phyloP scores from a whole-genome alignment of 2,329 filamentous ascomycete species.

The Trichophaea hybrida region DNA sequence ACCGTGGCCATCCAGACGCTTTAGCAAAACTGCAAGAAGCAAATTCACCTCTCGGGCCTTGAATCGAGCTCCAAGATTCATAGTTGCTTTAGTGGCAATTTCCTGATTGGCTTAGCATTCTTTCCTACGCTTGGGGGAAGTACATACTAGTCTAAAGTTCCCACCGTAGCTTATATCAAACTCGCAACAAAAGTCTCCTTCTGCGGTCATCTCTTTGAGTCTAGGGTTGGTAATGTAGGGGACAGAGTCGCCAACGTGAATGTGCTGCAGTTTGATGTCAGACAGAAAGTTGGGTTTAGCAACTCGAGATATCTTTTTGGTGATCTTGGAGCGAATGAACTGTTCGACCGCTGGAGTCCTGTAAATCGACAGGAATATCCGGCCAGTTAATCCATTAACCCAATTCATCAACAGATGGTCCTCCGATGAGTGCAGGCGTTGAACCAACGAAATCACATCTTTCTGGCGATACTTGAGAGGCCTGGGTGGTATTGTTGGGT shows the following conservation, averaged over 20 bases:
- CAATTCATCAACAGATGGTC: constrained; percentile 82
- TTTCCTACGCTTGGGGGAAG: neutral
- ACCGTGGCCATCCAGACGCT: constrained; percentile 70
- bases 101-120: constrained; percentile 35
- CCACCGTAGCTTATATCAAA: constrained; percentile 79
- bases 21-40: constrained; percentile 70
- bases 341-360: constrained; percentile 69
- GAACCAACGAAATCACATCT: constrained; percentile 78
- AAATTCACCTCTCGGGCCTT: constrained; percentile 83
- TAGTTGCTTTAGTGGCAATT: constrained; percentile 79
- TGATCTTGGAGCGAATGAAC: constrained; percentile 69
- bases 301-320: constrained; percentile 88
- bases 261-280: constrained; percentile 63
- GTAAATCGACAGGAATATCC: constrained; percentile 77
- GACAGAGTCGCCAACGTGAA: constrained; percentile 73
- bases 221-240: constrained; percentile 81
- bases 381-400: constrained; percentile 81
- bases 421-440: constrained; percentile 79
- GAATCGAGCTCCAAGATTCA: constrained; percentile 78
- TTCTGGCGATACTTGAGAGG: constrained; percentile 67
- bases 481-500: constrained; percentile 41
- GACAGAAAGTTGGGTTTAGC: constrained; percentile 85
- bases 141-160: constrained; percentile 53
- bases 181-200: constrained; percentile 78
- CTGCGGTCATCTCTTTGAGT: constrained; percentile 75